phyloP scores from a whole-genome alignment of 2,329 filamentous ascomycete genomes.

The Pyrenochaeta sp. region DNA sequence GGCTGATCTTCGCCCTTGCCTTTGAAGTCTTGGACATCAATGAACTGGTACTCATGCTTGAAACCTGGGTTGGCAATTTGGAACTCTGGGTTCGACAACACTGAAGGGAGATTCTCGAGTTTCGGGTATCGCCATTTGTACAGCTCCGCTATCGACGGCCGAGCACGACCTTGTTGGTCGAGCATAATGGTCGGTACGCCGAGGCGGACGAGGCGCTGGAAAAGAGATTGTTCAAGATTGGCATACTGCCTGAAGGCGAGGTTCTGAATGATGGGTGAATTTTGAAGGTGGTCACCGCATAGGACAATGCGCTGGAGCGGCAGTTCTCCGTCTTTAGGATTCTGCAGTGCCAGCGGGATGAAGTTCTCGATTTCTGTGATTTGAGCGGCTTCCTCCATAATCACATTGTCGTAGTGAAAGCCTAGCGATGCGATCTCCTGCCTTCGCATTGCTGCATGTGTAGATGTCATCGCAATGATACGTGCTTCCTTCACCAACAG shows the following conservation, averaged over 20 bases:
- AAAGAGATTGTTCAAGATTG: slow-evolving; percentile 94
- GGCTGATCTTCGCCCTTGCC: slow-evolving; percentile 88
- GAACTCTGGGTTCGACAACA: slow-evolving; percentile 75
- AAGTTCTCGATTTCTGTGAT: slow-evolving; percentile 98
- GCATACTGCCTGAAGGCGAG: slow-evolving; percentile 93
- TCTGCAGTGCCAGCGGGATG: slow-evolving; percentile 92
- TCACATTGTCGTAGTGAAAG: slow-evolving; percentile 96
- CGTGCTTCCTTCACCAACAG: slow-evolving; percentile 94
- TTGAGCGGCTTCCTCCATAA: slow-evolving; percentile 98
- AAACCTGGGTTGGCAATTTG: slow-evolving; percentile 87
- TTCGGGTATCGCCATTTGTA: slow-evolving; percentile 93
- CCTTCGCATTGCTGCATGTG: slow-evolving; percentile 92
- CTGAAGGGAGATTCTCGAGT: slow-evolving; percentile 79
- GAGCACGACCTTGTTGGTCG: slow-evolving; percentile 91
- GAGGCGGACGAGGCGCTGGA: slow-evolving; percentile 87
- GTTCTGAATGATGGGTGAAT: slow-evolving; percentile 94
- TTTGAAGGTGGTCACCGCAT: slow-evolving; percentile 95
- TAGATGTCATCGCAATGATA: slow-evolving; percentile 98
- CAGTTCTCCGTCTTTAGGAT: slow-evolving; percentile 74
- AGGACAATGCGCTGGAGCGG: slow-evolving; percentile 87
- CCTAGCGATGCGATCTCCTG: slow-evolving; percentile 90
- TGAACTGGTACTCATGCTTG: slow-evolving; percentile 94
- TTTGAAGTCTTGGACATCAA: slow-evolving; percentile 94
- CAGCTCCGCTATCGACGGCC: slow-evolving; percentile 84
- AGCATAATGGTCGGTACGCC: slow-evolving; percentile 91